Conservation (phyloP, 768 basidiomycete species). For the Rhodotorula graminis region DNA sequence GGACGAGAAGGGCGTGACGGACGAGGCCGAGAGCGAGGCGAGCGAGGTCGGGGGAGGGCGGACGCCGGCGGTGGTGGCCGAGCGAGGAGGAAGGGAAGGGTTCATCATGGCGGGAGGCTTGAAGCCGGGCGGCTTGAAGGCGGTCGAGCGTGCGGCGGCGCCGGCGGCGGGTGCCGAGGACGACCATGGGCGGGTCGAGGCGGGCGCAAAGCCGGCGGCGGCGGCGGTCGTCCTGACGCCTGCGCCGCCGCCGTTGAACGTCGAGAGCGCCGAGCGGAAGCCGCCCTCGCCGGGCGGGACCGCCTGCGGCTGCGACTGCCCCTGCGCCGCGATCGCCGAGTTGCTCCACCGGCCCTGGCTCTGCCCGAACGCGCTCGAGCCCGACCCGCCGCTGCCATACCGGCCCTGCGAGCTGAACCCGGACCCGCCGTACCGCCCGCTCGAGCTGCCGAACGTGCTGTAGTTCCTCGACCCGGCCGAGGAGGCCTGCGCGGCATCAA, state of each 20-base stretch:
- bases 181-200: neutral
- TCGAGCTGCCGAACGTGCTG: conserved; percentile 1
- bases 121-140: neutral
- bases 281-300: conserved; percentile 22
- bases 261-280: conserved; percentile 20
- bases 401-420: conserved; percentile 2
- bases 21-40: neutral
- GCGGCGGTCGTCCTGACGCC: neutral
- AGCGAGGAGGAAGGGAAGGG: neutral
- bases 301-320: conserved; percentile 1
- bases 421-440: neutral
- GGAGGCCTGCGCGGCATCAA: neutral
- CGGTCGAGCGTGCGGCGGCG: neutral
- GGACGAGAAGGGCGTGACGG: neutral
- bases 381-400: neutral
- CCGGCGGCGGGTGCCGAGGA: neutral
- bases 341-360: conserved; percentile 2
- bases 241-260: neutral
- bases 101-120: neutral
- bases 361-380: neutral
- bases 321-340: neutral
- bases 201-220: neutral
- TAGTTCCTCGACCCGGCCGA: conserved; percentile 9
- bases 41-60: neutral
- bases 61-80: neutral